These are phyloP conservation scores for Sambucus nigra DNA, from an alignment of 129 eudicot genomes.

Conservation along the genomic window DNA sequence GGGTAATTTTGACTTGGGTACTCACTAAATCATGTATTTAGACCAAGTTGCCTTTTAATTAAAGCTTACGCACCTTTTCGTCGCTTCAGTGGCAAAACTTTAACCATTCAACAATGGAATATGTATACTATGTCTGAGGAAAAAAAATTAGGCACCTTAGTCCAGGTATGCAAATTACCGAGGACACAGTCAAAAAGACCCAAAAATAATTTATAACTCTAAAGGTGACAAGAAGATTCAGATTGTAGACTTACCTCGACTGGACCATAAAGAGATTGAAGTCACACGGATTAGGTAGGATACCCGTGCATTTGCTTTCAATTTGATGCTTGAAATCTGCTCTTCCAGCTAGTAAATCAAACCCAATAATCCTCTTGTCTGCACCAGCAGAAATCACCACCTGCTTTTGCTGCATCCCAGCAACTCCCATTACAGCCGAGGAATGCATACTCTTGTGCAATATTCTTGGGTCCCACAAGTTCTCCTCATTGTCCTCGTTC, in stretches of 20 bases:
- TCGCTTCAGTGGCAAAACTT: no score
- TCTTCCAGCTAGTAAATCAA: conserved; percentile 56
- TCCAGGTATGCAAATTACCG: no score
- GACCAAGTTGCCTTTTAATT: no score
- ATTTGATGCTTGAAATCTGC: conserved; percentile 82
- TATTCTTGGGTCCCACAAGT: conserved; percentile 61
- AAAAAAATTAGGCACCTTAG: no score
- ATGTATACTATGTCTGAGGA: no score
- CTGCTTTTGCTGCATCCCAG: conserved; percentile 82
- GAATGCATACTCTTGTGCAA: conserved; percentile 69
- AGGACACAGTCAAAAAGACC: no score
- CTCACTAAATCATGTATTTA: no score
- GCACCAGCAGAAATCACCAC: conserved; percentile 82
- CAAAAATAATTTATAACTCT: no score
- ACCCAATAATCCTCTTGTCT: conserved; percentile 81
- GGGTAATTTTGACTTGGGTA: no score
- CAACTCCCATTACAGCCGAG: conserved; percentile 98
- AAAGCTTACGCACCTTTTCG: no score
- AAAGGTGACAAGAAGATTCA: neutral
- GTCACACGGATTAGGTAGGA: conserved; percentile 84
- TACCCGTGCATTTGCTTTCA: conserved; percentile 92
- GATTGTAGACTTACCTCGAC: conserved; percentile 48
- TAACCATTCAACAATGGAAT: no score
- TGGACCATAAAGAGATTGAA: conserved; percentile 95
- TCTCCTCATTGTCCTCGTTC: conserved; percentile 50